Evolutionary conservation across 1,139 yeast genomes (phyloP).

Genomic region (Wickerhamiella infanticola): DNA sequence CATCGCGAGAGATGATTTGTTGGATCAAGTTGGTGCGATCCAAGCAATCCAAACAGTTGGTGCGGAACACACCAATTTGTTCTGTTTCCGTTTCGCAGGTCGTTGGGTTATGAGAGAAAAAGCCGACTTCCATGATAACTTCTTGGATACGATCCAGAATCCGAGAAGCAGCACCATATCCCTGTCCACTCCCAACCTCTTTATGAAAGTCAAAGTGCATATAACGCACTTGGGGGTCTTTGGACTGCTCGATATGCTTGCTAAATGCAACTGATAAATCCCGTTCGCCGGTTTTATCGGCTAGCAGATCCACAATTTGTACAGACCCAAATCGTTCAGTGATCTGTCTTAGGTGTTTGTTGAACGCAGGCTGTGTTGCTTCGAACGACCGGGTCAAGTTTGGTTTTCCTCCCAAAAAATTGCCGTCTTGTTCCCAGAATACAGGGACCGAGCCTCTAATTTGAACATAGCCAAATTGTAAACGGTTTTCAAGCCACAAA

Average conservation of each 20-base stretch:
- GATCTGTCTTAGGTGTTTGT: constrained; percentile 58
- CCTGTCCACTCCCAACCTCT: constrained; percentile 67
- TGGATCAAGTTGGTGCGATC: constrained; percentile 91
- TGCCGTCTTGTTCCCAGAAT: constrained; percentile 96
- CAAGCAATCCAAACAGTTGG: constrained; percentile 87
- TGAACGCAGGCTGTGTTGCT: constrained; percentile 85
- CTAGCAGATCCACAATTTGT: constrained; percentile 69
- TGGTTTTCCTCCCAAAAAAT: constrained; percentile 56
- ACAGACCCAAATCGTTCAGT: constrained; percentile 70
- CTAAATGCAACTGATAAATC: constrained; percentile 53
- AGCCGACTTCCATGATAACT: constrained; percentile 65
- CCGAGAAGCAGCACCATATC: constrained; percentile 68
- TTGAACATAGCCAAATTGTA: constrained; percentile 64
- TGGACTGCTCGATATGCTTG: constrained; percentile 30
- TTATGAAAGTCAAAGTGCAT: constrained; percentile 90
- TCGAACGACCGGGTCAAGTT: constrained; percentile 76
- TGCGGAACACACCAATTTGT: constrained; percentile 81
- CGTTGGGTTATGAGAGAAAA: constrained; percentile 45
- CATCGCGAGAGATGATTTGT: constrained; percentile 59
- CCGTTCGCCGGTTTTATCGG: constrained; percentile 56
- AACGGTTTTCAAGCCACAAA: constrained; percentile 37
- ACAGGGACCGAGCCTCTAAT: constrained; percentile 91
- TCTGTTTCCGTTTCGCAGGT: constrained; percentile 41
- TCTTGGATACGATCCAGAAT: constrained; percentile 49
- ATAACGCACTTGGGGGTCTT: constrained; percentile 22